Base-by-base conservation (phyloP, 768 basidiomycete genomes). In the Mycena crocata region DNA sequence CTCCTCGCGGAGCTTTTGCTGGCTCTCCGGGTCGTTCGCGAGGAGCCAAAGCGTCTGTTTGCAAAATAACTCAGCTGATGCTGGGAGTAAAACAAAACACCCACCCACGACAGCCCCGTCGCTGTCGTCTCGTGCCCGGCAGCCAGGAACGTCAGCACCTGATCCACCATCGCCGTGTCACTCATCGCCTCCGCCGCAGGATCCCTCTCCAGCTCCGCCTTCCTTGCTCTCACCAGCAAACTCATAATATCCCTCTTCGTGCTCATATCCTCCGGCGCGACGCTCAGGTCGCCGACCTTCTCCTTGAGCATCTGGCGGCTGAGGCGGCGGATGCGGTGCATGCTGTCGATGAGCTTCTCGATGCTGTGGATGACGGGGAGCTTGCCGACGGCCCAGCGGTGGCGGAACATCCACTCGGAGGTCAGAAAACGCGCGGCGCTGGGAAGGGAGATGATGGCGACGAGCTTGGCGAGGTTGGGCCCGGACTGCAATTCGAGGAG, bases 211-310 rank as follows among this genome's bases (percentile, higher is more conserved):
- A 76, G 51, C 34, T 81, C 81, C 12, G 77, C 78, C 63, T 80
- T 81, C 24, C 83, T 76, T 13, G 84, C 82, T 28, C 82, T 78
- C 15, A 86, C 82, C 0, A 87, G 77, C n/a, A 86, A 65, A 55
- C 79, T 82, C 86, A 86, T 87, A 51, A 87, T 84, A 76, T 87
- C 85, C 51, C 79, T 78, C 71, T 86, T 86, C 12, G 79, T 75
- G 28, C 78, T 76, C 6, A 71, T 78, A 57, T 85, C 85, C 6
- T 78, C 78, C 14, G 74, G 61, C 14, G 71, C 42, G 14, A 82
- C 64, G 35, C 67, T 63, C 17, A 79, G 72, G 23, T 85, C 85
- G 6, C 59, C 66, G 68, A 82, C 77, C 70, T 83, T 83, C 62
- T 82, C 79, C 21, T 72, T 71, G 8, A 86, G 77, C 74, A 87